Base-by-base conservation (phyloP, 1,139 yeast genomes). In the Insectozyma bohioensis region DNA sequence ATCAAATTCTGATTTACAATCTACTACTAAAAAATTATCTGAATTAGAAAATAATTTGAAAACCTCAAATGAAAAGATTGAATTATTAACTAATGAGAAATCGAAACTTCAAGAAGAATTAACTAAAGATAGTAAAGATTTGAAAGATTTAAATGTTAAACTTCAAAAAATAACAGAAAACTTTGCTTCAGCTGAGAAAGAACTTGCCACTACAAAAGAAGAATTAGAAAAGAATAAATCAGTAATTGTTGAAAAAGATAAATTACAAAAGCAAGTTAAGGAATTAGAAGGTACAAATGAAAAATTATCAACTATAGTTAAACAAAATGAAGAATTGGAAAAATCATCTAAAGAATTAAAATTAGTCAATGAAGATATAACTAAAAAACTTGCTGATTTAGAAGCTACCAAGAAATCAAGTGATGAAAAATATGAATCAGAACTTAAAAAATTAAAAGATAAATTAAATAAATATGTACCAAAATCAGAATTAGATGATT, bases 401-500 rank as follows among this genome's bases (percentile, higher is more conserved):
- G 14, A 22, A 26, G 20, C 14, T 28, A 12, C 30, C 42, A n/a
- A n/a, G 30, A 26, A 33, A 26, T 26, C 37, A 11, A 33, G 35
- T 2, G 31, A 20, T 5, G 39, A 42, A 19, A 32, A 31, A 8
- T 40, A 40, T 13, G 38, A 44, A 15, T 28, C 33, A 21, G 45
- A 46, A 30, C 39, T 42, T 12, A 41, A 33, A 23, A 36, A 25
- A 10, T 37, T 43, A 24, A 42, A 43, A 33, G 46, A 36, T 9
- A 36, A 46, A 24, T 35, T 54, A n/a, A 42, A 46, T 25, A 45
- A 48, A 12, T 40, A 45, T 48, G 83, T 78, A 11, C 75, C 81
- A 0, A 76, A 69, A 45, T 53, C 75, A 2, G 95, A 85, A 31
- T 53, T 83, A 10, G 95, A 87, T 49, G 95, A 85, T 37, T 58